These are phyloP conservation scores for Penicillium roqueforti DNA, from an alignment of 495 filamentous ascomycete genomes.

Conservation along the genomic window DNA sequence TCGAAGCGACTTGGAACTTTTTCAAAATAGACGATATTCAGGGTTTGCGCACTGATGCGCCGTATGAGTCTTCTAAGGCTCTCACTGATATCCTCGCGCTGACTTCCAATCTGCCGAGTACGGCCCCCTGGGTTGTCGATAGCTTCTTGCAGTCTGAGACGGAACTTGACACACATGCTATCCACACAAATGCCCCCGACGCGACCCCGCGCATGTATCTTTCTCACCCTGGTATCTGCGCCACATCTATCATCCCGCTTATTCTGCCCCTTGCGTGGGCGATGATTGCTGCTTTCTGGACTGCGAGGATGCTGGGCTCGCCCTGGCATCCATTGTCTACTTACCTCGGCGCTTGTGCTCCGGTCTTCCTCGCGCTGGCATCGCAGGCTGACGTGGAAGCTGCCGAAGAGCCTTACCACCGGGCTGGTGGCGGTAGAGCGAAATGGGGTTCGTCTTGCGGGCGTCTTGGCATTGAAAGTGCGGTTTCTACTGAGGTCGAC, in stretches of 20 bases:
- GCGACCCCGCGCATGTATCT: constrained; percentile 52
- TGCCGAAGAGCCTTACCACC: constrained; percentile 45
- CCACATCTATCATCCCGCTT: constrained; percentile 73
- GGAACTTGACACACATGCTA: constrained; percentile 5
- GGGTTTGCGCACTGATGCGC: constrained; percentile 51
- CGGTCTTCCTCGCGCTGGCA: constrained; percentile 74
- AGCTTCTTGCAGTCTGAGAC: constrained; percentile 44
- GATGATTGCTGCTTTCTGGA: constrained; percentile 62
- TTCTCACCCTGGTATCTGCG: constrained; percentile 82
- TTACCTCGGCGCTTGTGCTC: constrained; percentile 72
- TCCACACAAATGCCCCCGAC: constrained; percentile 39
- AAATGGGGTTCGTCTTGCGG: constrained; percentile 84
- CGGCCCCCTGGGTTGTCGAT: constrained; percentile 48
- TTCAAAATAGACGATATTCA: constrained; percentile 73
- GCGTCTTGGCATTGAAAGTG: constrained; percentile 50
- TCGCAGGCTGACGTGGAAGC: constrained; percentile 62
- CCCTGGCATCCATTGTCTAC: constrained; percentile 77
- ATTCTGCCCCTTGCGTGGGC: constrained; percentile 57
- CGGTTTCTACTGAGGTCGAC: constrained; percentile 71
- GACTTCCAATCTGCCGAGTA: constrained; percentile 64
- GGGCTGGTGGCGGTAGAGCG: constrained; percentile 47
- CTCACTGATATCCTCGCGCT: constrained; percentile 78
- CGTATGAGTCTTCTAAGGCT: constrained; percentile 85
- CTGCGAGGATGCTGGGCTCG: constrained; percentile 74
- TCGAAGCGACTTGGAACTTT: constrained; percentile 59